Conservation (phyloP, 2,329 filamentous ascomycete genomes). For the Penicillium frequentans region DNA sequence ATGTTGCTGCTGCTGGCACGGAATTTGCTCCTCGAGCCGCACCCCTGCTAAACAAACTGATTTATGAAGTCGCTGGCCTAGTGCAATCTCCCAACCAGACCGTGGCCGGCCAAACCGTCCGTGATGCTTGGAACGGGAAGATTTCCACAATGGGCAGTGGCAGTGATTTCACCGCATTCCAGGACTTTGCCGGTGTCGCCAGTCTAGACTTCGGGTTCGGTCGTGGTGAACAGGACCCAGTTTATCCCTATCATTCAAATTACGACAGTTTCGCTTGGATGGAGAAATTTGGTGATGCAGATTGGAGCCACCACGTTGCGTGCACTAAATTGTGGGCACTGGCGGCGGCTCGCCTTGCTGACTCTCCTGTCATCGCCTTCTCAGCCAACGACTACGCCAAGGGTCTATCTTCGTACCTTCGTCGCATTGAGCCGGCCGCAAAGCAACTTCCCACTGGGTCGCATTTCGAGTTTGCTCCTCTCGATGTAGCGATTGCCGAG, state of each 20-base stretch:
- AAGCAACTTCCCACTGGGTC: conserved; percentile 23
- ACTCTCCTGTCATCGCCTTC: conserved; percentile 63
- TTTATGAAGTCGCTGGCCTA: conserved; percentile 64
- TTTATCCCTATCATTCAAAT: conserved; percentile 79
- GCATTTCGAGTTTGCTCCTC: conserved; percentile 43
- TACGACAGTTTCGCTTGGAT: conserved; percentile 87
- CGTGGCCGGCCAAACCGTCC: conserved; percentile 65
- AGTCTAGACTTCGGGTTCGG: conserved; percentile 65
- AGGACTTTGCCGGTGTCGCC: conserved; percentile 68
- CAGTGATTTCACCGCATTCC: conserved; percentile 73
- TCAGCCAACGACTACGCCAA: conserved; percentile 65
- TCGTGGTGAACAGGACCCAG: conserved; percentile 42
- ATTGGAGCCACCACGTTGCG: conserved; percentile 60
- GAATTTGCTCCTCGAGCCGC: conserved; percentile 67
- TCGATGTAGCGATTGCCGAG: conserved; percentile 51
- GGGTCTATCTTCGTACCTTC: conserved; percentile 51
- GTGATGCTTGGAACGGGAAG: conserved; percentile 63
- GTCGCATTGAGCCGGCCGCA: conserved; percentile 29
- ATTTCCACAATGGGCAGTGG: conserved; percentile 70
- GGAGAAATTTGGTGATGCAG: conserved; percentile 70
- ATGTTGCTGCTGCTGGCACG: conserved; percentile 68
- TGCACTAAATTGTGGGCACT: conserved; percentile 67
- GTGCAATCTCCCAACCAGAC: conserved; percentile 76
- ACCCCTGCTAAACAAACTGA: conserved; percentile 71
- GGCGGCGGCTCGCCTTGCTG: conserved; percentile 60